A percentile compares a stretch with the other conserved stretches of the same genome.
Evolutionary conservation across 257 asterid genomes (phyloP).

Genomic region (Capsicum chinense): DNA sequence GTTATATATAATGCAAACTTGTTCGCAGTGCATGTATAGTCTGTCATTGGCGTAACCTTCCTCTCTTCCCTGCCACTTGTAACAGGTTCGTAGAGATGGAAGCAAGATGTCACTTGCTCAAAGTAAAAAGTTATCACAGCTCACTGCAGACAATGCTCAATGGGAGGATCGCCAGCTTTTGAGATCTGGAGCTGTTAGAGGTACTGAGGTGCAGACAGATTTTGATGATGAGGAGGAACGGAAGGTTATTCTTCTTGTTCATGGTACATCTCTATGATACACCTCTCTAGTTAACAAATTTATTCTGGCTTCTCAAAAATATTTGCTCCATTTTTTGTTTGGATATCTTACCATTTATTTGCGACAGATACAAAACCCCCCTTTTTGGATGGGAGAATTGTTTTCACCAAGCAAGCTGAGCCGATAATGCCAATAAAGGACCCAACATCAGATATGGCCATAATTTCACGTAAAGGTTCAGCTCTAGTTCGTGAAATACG

Average conservation of each 20-base stretch:
- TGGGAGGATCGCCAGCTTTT: constrained; percentile 99
- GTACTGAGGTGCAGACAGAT: constrained; percentile 93
- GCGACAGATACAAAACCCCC: constrained; percentile 94
- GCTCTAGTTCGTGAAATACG: constrained; percentile 84
- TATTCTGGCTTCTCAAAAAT: background rate
- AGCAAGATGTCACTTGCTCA: constrained; percentile 94
- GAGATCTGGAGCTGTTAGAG: constrained; percentile 97
- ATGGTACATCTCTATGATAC: constrained; percentile 54
- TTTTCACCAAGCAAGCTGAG: constrained; percentile 92
- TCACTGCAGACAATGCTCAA: constrained; percentile 98
- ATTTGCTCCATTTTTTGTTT: constrained; percentile 14
- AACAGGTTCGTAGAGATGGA: constrained; percentile 90
- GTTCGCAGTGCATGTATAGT: background rate
- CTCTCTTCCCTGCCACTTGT: constrained; percentile 17
- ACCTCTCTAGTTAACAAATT: constrained; percentile 7
- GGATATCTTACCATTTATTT: constrained; percentile 36
- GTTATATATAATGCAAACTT: background rate
- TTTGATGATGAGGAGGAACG: constrained; percentile 97
- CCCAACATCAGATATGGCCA: constrained; percentile 99
- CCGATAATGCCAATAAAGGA: constrained; percentile 95
- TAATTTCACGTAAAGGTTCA: constrained; percentile 95
- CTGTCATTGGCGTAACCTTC: constrained; percentile 4
- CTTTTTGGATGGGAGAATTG: constrained; percentile 95
- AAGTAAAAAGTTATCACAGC: constrained; percentile 92
- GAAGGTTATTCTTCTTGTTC: constrained; percentile 94